Evolutionary conservation across 352 stramenopile species (phyloP), one percentile per base, ranked within the genome.

Genomic region (Elongisporangium senticosum): DNA sequence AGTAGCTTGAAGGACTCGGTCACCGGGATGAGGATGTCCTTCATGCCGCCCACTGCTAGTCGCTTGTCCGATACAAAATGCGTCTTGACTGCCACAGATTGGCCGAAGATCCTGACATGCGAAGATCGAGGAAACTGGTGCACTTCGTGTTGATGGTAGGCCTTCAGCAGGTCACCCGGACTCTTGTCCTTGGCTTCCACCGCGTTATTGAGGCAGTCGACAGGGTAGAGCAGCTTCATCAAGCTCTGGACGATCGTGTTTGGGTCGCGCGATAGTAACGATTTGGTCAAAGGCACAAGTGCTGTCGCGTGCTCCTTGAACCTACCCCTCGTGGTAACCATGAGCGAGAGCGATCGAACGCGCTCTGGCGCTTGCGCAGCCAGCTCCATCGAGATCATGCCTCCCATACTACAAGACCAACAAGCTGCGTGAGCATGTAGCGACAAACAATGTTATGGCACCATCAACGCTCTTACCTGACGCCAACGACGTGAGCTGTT

Each of bases 381-480:
- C 33, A 82, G 61, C 59, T 82, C 73, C 11, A 77, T 59, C 10
- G 70, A 65, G 56, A 82, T 79, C 73, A 82, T 82, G 43, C 67
- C 67, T 22, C 67, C 67, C 56, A 75, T 65, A 37, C 65, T 70
- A 66, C 68, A 71, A 52, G 21, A 4, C 40, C 58, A 15, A 7
- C 4, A 1, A 40, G 22, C 19, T 17, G 33, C 11, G 33, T 43
- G 13, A 43, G 33, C 11, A 17, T 1, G 17, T 2, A 43, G 33
- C 11, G 1, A 43, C 1, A 43, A 10, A 17, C 13, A 43, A 4
- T 43, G 26, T 2, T 6, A 37, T 5, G 4, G 10, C 7, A 11
- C 28, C 28, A 13, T 39, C 28, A 54, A 33, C 7, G 14, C 24
- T 20, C 49, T 39, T 52, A 65, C 59, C 59, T 65, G 13, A 67